Base-by-base conservation (phyloP, 2,329 filamentous ascomycete genomes). In the Tricladium varicosporioides region DNA sequence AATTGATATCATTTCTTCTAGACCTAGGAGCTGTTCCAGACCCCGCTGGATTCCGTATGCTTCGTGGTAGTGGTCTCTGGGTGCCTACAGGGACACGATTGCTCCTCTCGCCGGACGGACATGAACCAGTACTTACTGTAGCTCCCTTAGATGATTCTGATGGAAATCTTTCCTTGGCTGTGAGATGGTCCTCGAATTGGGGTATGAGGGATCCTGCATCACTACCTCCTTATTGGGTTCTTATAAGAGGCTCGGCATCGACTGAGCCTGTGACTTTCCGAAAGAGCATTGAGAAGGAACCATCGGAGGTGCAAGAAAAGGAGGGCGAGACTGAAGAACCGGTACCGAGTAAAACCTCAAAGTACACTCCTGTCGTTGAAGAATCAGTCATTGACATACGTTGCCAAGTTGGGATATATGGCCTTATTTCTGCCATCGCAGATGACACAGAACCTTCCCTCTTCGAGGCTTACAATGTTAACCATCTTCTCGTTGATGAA, bases 1-100 rank as follows among this genome's bases (percentile, higher is more conserved):
- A 85, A 60, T 71, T 88, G 2, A 71, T 88, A 0, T 78, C 76
- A 22, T 87, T 87, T 58, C 71, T 88, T 36, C 70, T 88, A 1
- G 85, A 88, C 67, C 74, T 86, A 8, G 85, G 85, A 1, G 85
- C 84, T 1, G 73, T 84, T 2, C 83, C 84, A 0, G 80, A 85
- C 56, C 69, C 80, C 0, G 80, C 81, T 50, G 83, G 83, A 1
- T 85, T 83, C 78, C 78, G 77, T 43, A 70, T 85, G 61, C 61
- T 86, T 56, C 75, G 81, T 22, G 78, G 78, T 0, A 80, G 80
- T 5, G 83, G 83, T 0, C 65, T 86, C 1, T 86, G 83, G 82
- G 83, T 83, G 2, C 83, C 84, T 0, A 77, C 78, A 0, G 83
- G 82, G 3, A 85, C 82, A 33, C 72, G 78, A 0, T 67, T 87